Conservation (phyloP, 129 eudicot genomes). For the Lactuca sativa region DNA sequence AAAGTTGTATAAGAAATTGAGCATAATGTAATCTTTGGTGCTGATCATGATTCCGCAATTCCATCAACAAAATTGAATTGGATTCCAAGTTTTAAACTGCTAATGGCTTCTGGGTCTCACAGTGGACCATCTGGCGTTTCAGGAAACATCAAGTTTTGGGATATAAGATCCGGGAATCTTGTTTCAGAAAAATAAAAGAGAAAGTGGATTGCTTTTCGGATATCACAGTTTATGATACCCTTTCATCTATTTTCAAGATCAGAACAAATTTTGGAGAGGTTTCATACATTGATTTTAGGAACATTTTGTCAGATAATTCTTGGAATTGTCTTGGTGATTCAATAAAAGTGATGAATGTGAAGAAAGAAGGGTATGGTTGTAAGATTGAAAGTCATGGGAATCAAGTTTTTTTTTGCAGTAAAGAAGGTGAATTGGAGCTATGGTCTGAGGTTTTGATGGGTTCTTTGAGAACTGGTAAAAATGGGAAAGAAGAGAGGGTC, state of each 20-base stretch:
- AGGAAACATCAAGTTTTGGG: slow-evolving; percentile 86
- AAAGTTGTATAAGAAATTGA: slow-evolving; percentile 60
- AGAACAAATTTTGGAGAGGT: slow-evolving; percentile 89
- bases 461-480: slow-evolving; percentile 25
- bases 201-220: slow-evolving; percentile 83
- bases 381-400: slow-evolving; percentile 70
- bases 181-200: slow-evolving; percentile 83
- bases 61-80: slow-evolving; percentile 83
- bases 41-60: slow-evolving; percentile 77
- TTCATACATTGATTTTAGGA: slow-evolving; percentile 66
- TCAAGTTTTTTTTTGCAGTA: slow-evolving; percentile 81
- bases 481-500: slow-evolving; percentile 45
- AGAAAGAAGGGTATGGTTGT: slow-evolving; percentile 82
- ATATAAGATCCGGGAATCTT: slow-evolving; percentile 73
- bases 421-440: slow-evolving; percentile 73
- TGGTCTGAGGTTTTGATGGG: slow-evolving; percentile 87
- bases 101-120: slow-evolving; percentile 95
- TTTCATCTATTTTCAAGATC: slow-evolving; percentile 69
- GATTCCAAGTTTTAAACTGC: slow-evolving; percentile 66
- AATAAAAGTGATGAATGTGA: slow-evolving; percentile 54
- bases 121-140: slow-evolving; percentile 81
- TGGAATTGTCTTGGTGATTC: slow-evolving; percentile 86
- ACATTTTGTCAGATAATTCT: slow-evolving; percentile 38
- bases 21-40: slow-evolving; percentile 75
- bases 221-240: slow-evolving; percentile 61